phyloP scores from a whole-genome alignment of 1,284 basidiomycete genomes.

The Inonotus obliquus region DNA sequence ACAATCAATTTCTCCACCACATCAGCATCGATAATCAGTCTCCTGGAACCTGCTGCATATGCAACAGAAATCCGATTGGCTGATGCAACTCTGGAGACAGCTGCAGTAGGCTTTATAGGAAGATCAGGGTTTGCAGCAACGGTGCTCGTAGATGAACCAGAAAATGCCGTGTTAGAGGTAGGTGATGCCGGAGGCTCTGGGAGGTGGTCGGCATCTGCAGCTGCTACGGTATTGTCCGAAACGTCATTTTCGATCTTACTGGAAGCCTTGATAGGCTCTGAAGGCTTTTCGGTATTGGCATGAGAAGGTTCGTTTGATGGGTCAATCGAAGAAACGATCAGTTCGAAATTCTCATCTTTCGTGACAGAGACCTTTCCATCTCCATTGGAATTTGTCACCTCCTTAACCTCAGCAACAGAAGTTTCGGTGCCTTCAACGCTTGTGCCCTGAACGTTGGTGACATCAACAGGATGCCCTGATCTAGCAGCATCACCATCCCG shows the following conservation, averaged over 20 bases:
- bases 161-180: constrained; percentile 46
- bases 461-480: neutral
- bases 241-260: constrained; percentile 18
- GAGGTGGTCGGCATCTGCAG: constrained; percentile 41
- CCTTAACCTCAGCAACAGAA: neutral
- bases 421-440: neutral
- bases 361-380: neutral
- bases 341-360: constrained; percentile 1
- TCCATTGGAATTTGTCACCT: neutral
- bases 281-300: constrained; percentile 14
- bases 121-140: constrained; percentile 12
- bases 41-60: constrained; percentile 82
- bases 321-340: constrained; percentile 5
- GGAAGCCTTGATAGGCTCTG: constrained; percentile 10
- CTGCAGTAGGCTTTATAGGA: constrained; percentile 21
- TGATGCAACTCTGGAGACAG: constrained; percentile 42
- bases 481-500: neutral
- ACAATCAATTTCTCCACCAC: constrained; percentile 80
- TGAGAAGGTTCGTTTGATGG: constrained; percentile 16
- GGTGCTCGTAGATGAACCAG: constrained; percentile 45
- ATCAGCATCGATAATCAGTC: constrained; percentile 86
- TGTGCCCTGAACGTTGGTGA: neutral
- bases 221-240: constrained; percentile 10
- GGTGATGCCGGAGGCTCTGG: constrained; percentile 54
- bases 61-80: constrained; percentile 89